These are phyloP conservation scores for Podaxis rugospora DNA, from an alignment of 768 basidiomycete genomes.

Conservation along the genomic window DNA sequence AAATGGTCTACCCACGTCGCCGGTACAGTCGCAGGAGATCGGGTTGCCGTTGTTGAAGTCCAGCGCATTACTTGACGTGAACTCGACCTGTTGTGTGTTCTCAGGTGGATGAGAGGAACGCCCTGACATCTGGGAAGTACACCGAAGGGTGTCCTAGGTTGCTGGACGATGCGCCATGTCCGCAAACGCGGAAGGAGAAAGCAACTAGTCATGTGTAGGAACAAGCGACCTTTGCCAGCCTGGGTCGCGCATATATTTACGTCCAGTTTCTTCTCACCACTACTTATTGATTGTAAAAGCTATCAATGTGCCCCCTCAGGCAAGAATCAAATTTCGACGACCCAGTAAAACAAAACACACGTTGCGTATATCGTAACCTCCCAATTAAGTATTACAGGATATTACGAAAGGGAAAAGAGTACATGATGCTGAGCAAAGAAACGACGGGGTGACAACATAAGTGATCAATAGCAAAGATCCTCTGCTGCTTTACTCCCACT, in stretches of 20 bases:
- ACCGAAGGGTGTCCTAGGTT: neutral
- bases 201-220: neutral
- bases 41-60: constrained; percentile 7
- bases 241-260: neutral
- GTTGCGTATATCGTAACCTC: neutral
- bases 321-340: neutral
- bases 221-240: neutral
- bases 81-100: neutral
- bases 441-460: neutral
- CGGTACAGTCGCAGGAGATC: neutral
- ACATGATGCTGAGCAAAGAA: constrained; percentile 3
- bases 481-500: constrained; percentile 54
- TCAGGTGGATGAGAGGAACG: neutral
- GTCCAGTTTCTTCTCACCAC: neutral
- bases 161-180: neutral
- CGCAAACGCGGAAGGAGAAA: neutral
- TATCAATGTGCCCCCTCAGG: neutral
- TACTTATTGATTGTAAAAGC: neutral
- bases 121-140: neutral
- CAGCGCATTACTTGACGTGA: neutral
- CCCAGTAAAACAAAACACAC: neutral
- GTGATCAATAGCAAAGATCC: neutral
- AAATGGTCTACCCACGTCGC: constrained; percentile 65
- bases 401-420: constrained; percentile 1
- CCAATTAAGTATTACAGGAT: neutral